Conservation (phyloP, 106 monocot species). For the Platanthera zijinensis region DNA sequence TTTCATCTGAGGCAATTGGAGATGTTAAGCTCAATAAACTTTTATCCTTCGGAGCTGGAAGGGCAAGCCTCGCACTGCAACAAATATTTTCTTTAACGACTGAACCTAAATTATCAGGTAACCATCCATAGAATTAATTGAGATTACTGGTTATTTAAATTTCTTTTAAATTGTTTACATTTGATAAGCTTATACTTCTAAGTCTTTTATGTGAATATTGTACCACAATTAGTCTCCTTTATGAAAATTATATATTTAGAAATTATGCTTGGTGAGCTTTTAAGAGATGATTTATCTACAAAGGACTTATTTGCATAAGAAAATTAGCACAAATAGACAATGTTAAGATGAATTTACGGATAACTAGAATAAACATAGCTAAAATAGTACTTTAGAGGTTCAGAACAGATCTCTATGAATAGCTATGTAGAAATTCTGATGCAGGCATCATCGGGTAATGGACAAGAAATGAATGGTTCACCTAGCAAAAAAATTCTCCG, state of each 20-base stretch:
- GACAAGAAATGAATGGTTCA: background rate
- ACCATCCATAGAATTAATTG: background rate
- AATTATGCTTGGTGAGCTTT: background rate
- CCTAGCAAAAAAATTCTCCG: too few species aligned
- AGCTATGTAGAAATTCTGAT: background rate
- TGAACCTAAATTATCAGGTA: background rate
- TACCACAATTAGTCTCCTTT: background rate
- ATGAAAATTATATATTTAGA: background rate
- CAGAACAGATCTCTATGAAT: background rate
- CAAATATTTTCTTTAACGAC: background rate
- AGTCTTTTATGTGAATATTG: background rate
- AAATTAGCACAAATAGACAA: background rate
- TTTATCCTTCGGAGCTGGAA: slow-evolving; percentile 64
- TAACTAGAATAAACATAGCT: background rate
- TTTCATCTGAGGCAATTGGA: slow-evolving; percentile 10
- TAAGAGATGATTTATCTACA: background rate
- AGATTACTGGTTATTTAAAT: background rate
- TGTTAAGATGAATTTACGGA: background rate
- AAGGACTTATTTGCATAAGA: background rate
- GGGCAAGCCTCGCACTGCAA: slow-evolving; percentile 60
- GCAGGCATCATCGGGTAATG: background rate
- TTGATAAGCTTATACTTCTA: background rate
- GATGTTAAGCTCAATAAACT: slow-evolving; percentile 21
- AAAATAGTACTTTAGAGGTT: background rate
- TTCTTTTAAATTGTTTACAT: background rate